Percentiles rank a stretch among this genome's conserved stretches.
Evolutionary conservation across 192 early-diverging fungal genomes (phyloP).

Genomic region (Endogone sp.): DNA sequence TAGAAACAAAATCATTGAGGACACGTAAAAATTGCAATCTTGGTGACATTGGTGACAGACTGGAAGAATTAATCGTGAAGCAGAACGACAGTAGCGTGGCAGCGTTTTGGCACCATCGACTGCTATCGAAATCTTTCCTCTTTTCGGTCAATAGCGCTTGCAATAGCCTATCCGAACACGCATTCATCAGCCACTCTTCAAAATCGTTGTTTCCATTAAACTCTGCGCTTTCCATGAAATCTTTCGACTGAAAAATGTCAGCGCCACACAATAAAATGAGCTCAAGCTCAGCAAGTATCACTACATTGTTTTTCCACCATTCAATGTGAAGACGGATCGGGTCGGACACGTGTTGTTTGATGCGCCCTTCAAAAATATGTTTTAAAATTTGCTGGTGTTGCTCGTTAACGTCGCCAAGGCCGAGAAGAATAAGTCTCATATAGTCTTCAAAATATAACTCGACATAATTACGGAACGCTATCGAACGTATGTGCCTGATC

Average conservation of each 20-base stretch:
- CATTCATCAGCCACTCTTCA: conserved; percentile 2
- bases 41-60: too few species aligned
- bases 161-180: not conserved
- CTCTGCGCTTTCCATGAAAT: not conserved
- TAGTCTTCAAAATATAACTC: conserved; percentile 18
- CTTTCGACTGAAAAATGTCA: too few species aligned
- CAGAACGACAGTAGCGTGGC: conserved; percentile 9
- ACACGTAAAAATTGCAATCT: conserved; percentile 2
- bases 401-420: not conserved
- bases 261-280: not conserved
- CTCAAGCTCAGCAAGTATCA: conserved; percentile 12
- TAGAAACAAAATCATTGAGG: conserved; percentile 10
- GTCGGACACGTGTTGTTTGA: conserved; percentile 2
- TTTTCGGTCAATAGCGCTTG: not conserved
- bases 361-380: not conserved
- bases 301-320: conserved; percentile 14
- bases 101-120: conserved; percentile 1
- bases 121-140: not conserved
- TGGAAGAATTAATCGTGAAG: not conserved
- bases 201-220: not conserved
- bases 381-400: not conserved
- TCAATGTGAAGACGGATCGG: conserved; percentile 4
- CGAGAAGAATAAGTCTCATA: not conserved
- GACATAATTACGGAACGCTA: not conserved
- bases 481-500: not conserved